phyloP scores from a whole-genome alignment of 2,329 filamentous ascomycete species.

The Aspergillus amoenus region DNA sequence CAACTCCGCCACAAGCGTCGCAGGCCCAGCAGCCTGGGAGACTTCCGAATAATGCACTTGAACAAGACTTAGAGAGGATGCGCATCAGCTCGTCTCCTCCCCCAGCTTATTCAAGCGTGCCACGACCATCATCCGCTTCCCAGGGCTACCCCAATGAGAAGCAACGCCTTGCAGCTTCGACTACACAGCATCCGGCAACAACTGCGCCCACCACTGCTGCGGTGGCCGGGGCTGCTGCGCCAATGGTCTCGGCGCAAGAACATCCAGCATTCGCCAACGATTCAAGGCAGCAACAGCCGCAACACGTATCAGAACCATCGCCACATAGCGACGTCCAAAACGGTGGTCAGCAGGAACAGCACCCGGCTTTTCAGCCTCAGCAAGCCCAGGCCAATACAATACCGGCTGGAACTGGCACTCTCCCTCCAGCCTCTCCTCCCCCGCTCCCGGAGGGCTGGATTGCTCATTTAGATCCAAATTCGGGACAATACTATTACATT shows the following conservation, averaged over 20 bases:
- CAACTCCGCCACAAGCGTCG: conserved; percentile 22
- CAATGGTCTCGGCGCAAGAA: conserved; percentile 46
- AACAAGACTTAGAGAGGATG: conserved; percentile 83
- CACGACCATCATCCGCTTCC: conserved; percentile 45
- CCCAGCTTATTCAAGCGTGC: conserved; percentile 87
- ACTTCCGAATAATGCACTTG: conserved; percentile 68
- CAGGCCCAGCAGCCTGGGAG: conserved; percentile 23
- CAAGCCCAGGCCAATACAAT: conserved; percentile 30
- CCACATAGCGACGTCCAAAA: conserved; percentile 38
- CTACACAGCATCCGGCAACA: conserved; percentile 26
- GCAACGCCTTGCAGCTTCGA: conserved; percentile 49
- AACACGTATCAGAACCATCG: conserved; percentile 22
- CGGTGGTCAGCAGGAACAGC: conserved; percentile 4
- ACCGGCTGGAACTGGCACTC: conserved; percentile 40
- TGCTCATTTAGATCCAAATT: conserved; percentile 90
- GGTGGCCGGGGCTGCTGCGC: conserved; percentile 20
- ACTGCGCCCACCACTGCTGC: background rate
- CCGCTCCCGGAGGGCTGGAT: conserved; percentile 98
- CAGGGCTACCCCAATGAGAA: conserved; percentile 77
- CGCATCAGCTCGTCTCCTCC: conserved; percentile 80
- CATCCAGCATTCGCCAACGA: conserved; percentile 95
- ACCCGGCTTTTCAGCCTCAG: conserved; percentile 34
- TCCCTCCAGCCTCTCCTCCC: conserved; percentile 78
- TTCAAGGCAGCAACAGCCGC: conserved; percentile 49
- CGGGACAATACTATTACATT: conserved; percentile 98